Conservation (phyloP, 345 rosid genomes). For the Nephelium lappaceum region DNA sequence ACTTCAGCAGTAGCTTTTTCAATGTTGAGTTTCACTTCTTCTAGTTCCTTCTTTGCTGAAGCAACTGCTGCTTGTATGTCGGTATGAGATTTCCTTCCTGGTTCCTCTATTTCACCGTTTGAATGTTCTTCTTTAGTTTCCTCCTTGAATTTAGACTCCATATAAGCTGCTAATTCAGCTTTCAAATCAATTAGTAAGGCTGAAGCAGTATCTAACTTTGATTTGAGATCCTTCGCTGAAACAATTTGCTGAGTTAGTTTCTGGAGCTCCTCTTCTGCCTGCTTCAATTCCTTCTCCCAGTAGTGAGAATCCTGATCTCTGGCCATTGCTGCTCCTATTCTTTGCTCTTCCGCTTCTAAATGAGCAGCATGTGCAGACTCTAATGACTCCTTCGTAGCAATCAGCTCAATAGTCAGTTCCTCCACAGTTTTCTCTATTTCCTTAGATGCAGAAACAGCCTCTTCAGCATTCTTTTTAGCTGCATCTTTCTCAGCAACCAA, state of each 20-base stretch:
- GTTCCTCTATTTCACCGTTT: slow-evolving; percentile 31
- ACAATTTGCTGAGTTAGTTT: slow-evolving; percentile 66
- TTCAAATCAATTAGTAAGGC: slow-evolving; percentile 72
- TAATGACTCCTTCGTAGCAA: slow-evolving; percentile 74
- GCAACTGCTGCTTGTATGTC: slow-evolving; percentile 62
- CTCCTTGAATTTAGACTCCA: slow-evolving; percentile 60
- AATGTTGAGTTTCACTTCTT: slow-evolving; percentile 73
- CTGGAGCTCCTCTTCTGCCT: slow-evolving; percentile 84
- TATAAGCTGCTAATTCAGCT: slow-evolving; percentile 77
- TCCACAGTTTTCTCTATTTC: slow-evolving; percentile 92
- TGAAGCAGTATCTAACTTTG: slow-evolving; percentile 66
- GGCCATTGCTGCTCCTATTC: slow-evolving; percentile 79
- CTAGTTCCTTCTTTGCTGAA: slow-evolving; percentile 82
- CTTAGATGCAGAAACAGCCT: slow-evolving; percentile 63
- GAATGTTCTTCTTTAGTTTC: slow-evolving; percentile 34
- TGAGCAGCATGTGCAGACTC: slow-evolving; percentile 93
- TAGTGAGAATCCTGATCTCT: slow-evolving; percentile 74
- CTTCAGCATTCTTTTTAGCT: slow-evolving; percentile 74
- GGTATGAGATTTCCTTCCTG: slow-evolving; percentile 42
- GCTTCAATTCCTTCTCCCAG: slow-evolving; percentile 89
- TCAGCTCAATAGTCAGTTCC: slow-evolving; percentile 83
- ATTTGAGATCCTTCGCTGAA: slow-evolving; percentile 72
- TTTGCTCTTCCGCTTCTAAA: slow-evolving; percentile 90
- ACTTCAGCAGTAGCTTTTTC: slow-evolving; percentile 82
- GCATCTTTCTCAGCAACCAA: slow-evolving; percentile 60